Percentiles rank a stretch among this genome's conserved stretches.
Conservation (phyloP, 129 eudicot genomes). For the Arctium lappa region DNA sequence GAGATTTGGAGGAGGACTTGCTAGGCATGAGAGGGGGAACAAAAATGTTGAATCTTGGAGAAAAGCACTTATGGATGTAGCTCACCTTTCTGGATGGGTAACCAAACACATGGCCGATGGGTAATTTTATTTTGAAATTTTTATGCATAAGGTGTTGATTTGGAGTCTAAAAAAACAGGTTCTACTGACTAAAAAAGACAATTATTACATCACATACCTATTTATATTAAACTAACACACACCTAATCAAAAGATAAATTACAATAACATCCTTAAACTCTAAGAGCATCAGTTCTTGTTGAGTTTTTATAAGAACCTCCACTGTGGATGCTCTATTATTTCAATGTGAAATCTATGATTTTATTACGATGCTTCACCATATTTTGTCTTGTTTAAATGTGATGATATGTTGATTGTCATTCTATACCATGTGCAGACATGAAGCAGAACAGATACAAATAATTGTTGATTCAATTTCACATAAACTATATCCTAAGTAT, state of each 20-base stretch:
- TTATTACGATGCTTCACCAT: not conserved
- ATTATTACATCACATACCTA: too few species aligned
- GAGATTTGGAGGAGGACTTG: not conserved
- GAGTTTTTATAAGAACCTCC: too few species aligned
- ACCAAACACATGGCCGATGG: not conserved
- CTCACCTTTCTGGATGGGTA: slow-evolving; percentile 1
- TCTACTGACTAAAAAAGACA: too few species aligned
- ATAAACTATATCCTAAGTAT: not conserved
- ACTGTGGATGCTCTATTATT: not conserved
- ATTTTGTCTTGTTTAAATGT: not conserved
- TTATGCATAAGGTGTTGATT: too few species aligned
- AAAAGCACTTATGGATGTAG: not conserved
- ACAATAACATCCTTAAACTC: too few species aligned
- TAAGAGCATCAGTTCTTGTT: too few species aligned
- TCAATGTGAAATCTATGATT: not conserved
- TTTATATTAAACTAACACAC: too few species aligned
- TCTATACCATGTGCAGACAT: not conserved
- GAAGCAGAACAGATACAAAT: not conserved
- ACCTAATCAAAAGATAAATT: too few species aligned
- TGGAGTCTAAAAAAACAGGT: too few species aligned
- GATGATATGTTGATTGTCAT: not conserved
- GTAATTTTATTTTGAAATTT: not conserved
- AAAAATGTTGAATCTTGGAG: slow-evolving; percentile 7
- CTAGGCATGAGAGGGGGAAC: not conserved
- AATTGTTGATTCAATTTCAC: not conserved